phyloP scores from a whole-genome alignment of 768 basidiomycete species.

The Pholiota molesta region DNA sequence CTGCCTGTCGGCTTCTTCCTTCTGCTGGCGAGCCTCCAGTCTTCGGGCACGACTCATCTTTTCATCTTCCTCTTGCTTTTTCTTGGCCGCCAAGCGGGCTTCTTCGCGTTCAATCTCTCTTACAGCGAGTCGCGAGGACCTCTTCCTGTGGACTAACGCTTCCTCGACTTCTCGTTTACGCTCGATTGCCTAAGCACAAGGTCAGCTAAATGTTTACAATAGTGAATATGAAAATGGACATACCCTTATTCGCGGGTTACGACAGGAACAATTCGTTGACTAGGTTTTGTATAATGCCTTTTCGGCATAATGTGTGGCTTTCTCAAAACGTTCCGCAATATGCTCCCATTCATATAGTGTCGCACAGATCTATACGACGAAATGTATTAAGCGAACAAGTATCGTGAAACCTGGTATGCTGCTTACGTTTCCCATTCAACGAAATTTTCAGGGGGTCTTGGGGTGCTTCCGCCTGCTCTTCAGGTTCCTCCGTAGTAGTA shows the following conservation, averaged over 20 bases:
- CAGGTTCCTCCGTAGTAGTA: slow-evolving; percentile 9
- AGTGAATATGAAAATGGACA: slow-evolving; percentile 19
- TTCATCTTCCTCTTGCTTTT: slow-evolving; percentile 67
- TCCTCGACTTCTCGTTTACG: slow-evolving; percentile 67
- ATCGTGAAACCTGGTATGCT: background rate
- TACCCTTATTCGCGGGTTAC: slow-evolving; percentile 71
- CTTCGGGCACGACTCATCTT: slow-evolving; percentile 66
- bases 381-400: background rate
- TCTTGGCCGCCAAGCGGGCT: slow-evolving; percentile 59
- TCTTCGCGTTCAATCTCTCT: slow-evolving; percentile 83
- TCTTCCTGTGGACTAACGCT: slow-evolving; percentile 82
- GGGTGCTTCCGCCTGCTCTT: slow-evolving; percentile 15
- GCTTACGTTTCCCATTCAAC: slow-evolving; percentile 93
- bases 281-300: slow-evolving; percentile 75
- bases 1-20: slow-evolving; percentile 57
- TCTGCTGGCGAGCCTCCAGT: slow-evolving; percentile 55
- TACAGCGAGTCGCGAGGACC: slow-evolving; percentile 85
- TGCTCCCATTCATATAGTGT: slow-evolving; percentile 86
- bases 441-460: slow-evolving; percentile 50
- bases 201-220: background rate
- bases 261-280: slow-evolving; percentile 69
- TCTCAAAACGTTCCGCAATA: slow-evolving; percentile 73
- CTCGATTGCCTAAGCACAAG: slow-evolving; percentile 55
- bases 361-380: slow-evolving; percentile 66
- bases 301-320: slow-evolving; percentile 79